These are phyloP conservation scores for Cairneyella variabilis DNA, from an alignment of 495 filamentous ascomycete species.

Conservation along the genomic window DNA sequence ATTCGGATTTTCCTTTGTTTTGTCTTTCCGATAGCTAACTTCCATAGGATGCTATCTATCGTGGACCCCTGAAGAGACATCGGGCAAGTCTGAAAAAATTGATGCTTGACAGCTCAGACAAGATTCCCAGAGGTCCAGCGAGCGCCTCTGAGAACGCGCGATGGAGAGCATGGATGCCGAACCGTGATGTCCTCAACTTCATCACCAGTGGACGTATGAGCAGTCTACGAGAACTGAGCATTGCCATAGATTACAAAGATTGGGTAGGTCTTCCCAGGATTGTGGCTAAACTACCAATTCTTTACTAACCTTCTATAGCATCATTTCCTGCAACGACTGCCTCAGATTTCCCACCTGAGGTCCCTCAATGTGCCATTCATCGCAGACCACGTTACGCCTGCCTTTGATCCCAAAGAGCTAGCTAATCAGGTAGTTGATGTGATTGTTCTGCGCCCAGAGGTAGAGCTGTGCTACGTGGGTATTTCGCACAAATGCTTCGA, in stretches of 20 bases:
- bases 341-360: conserved; percentile 68
- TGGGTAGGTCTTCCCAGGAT: conserved; percentile 61
- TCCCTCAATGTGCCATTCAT: conserved; percentile 78
- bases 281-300: too few relatives aligned
- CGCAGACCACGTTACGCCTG: conserved; percentile 54
- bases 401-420: conserved; percentile 65
- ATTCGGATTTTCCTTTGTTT: background rate
- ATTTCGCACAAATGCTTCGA: conserved; percentile 82
- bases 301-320: conserved; percentile 62
- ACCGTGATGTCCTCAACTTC: conserved; percentile 68
- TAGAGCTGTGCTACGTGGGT: conserved; percentile 81
- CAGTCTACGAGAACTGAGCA: conserved; percentile 69
- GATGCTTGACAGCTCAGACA: conserved; percentile 69
- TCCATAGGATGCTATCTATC: conserved; percentile 67
- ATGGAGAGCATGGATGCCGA: conserved; percentile 76
- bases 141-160: conserved; percentile 36
- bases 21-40: too few relatives aligned
- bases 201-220: conserved; percentile 82
- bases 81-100: conserved; percentile 70
- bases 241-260: conserved; percentile 75
- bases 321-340: conserved; percentile 80
- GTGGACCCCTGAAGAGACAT: conserved; percentile 69
- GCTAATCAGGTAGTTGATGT: conserved; percentile 81
- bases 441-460: conserved; percentile 79
- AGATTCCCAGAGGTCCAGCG: conserved; percentile 29